Conservation (phyloP, 2,329 filamentous ascomycete genomes). For the Elsinoe necatrix region DNA sequence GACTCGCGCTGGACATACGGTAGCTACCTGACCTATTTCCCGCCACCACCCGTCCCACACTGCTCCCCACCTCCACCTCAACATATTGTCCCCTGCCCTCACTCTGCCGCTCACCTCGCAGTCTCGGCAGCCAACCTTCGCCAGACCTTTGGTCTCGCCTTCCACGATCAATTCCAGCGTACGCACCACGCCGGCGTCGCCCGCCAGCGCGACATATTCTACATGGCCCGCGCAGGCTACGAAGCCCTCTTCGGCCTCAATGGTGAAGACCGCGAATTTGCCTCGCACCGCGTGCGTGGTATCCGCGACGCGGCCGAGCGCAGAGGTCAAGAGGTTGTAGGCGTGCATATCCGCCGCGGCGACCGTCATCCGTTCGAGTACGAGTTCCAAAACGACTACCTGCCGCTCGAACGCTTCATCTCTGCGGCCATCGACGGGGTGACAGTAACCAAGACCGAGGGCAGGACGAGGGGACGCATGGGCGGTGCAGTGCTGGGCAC, state of each 20-base stretch:
- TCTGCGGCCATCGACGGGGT: conserved; percentile 44
- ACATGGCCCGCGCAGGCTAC: conserved; percentile 61
- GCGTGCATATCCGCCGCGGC: conserved; percentile 71
- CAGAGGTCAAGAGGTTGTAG: conserved; percentile 51
- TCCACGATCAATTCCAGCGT: conserved; percentile 38
- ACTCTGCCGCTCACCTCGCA: conserved; percentile 64
- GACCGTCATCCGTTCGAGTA: conserved; percentile 74
- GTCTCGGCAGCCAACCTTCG: conserved; percentile 60
- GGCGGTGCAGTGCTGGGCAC: neutral
- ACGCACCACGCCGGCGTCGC: conserved; percentile 25
- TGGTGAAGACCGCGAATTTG: conserved; percentile 57
- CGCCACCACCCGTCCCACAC: conserved; percentile 52
- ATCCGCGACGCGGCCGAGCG: conserved; percentile 43
- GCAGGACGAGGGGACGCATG: neutral
- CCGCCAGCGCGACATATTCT: conserved; percentile 53
- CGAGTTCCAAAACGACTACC: conserved; percentile 68
- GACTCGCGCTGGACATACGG: conserved; percentile 79
- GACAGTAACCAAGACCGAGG: neutral
- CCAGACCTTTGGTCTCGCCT: conserved; percentile 54
- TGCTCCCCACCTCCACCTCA: conserved; percentile 66
- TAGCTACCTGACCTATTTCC: conserved; percentile 63
- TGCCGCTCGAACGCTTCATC: conserved; percentile 62
- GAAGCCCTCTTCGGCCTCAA: conserved; percentile 65
- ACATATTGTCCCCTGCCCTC: conserved; percentile 72
- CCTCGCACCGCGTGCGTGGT: conserved; percentile 49